These are phyloP conservation scores for Claviceps monticola DNA, from an alignment of 2,329 filamentous ascomycete genomes.

Conservation along the genomic window DNA sequence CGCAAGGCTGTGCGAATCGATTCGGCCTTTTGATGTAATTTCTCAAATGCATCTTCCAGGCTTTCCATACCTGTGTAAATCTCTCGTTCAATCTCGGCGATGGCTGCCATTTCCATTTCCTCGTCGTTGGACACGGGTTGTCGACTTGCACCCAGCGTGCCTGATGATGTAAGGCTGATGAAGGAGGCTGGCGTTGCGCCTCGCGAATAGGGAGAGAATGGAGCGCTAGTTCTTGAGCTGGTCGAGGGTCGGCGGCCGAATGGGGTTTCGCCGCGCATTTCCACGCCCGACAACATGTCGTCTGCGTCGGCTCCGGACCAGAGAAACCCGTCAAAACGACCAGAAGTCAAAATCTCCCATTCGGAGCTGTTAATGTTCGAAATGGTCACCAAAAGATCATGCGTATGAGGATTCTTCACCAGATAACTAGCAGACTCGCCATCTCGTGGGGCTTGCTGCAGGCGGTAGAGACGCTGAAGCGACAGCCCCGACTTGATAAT, in stretches of 20 bases:
- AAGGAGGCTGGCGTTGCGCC: conserved; percentile 44
- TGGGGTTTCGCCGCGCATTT: conserved; percentile 43
- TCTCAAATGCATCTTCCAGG: conserved; percentile 87
- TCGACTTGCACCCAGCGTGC: conserved; percentile 25
- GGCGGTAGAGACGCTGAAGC: conserved; percentile 72
- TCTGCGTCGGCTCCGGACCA: conserved; percentile 78
- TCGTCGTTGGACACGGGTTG: conserved; percentile 76
- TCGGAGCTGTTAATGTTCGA: conserved; percentile 82
- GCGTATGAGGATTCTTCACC: conserved; percentile 65
- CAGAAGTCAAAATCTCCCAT: conserved; percentile 90
- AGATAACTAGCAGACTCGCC: conserved; percentile 78
- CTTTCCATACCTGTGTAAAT: conserved; percentile 92
- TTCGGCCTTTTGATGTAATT: conserved; percentile 76
- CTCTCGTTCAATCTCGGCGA: conserved; percentile 84
- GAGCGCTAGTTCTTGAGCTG: conserved; percentile 33
- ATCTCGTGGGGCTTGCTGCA: conserved; percentile 61
- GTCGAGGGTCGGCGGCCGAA: conserved; percentile 22
- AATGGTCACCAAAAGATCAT: conserved; percentile 76
- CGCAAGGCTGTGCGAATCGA: conserved; percentile 63
- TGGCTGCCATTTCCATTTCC: conserved; percentile 78
- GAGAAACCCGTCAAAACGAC: conserved; percentile 88
- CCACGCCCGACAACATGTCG: conserved; percentile 26
- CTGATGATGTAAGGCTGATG: conserved; percentile 41
- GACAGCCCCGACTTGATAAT: conserved; percentile 63
- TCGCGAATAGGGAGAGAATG: conserved; percentile 38